These are phyloP conservation scores for Lizonia empirigonia DNA, from an alignment of 2,329 filamentous ascomycete species.

Conservation along the genomic window DNA sequence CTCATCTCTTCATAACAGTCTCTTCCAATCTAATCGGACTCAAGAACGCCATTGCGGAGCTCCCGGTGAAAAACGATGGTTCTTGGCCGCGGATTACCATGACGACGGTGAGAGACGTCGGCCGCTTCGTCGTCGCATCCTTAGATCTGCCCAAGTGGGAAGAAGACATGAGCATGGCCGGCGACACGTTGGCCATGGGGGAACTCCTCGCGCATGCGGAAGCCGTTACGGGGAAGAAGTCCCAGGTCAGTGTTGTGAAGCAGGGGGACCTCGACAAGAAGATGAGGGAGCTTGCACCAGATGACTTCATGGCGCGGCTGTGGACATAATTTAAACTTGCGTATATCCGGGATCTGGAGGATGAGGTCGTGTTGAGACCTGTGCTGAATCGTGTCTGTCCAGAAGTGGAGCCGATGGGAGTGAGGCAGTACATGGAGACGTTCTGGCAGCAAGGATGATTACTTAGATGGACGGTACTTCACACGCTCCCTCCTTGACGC, in stretches of 20 bases:
- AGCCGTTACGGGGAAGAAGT: background rate
- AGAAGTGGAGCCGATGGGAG: conserved; percentile 1
- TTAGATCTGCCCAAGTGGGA: background rate
- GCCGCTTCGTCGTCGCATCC: background rate
- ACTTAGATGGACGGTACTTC: too few relatives aligned
- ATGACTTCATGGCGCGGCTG: conserved; percentile 8
- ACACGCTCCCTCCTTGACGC: too few relatives aligned
- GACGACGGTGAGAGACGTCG: background rate
- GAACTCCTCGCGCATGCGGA: background rate
- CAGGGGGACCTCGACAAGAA: background rate
- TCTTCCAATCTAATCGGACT: background rate
- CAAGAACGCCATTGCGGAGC: background rate
- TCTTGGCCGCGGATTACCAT: background rate
- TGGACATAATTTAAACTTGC: conserved; percentile 13
- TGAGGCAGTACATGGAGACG: conserved; percentile 11
- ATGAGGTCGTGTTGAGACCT: background rate
- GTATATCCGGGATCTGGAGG: conserved; percentile 7
- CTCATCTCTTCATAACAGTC: too few relatives aligned
- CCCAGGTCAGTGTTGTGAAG: background rate
- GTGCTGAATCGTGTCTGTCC: conserved; percentile 2
- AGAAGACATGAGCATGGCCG: background rate
- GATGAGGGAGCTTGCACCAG: background rate
- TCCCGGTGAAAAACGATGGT: background rate
- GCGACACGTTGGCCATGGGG: background rate
- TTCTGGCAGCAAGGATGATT: background rate